Conservation (phyloP, 2,329 filamentous ascomycete genomes). For the Onygenales sp. region DNA sequence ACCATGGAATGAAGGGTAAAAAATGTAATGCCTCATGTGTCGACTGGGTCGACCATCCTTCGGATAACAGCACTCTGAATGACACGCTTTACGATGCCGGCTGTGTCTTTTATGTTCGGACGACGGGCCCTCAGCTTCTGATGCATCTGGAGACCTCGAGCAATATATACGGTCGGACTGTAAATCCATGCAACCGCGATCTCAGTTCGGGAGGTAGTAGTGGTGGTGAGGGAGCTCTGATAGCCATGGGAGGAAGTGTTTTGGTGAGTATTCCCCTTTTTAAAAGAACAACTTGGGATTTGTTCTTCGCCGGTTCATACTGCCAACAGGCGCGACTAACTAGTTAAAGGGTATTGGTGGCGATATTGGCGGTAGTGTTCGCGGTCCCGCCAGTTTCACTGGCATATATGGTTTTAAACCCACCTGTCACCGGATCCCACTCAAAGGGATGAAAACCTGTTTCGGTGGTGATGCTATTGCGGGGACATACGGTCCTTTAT, state of each 20-base stretch:
- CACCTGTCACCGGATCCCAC: slow-evolving; percentile 38
- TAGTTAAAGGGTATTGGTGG: slow-evolving; percentile 53
- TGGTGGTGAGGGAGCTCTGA: slow-evolving; percentile 54
- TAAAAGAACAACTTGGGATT: not conserved
- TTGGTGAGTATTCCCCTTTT: slow-evolving; percentile 28
- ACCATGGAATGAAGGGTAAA: slow-evolving; percentile 40
- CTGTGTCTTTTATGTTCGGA: slow-evolving; percentile 59
- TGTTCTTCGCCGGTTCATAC: not conserved
- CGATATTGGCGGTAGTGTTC: slow-evolving; percentile 45
- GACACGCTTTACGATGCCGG: slow-evolving; percentile 50
- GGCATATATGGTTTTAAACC: slow-evolving; percentile 45
- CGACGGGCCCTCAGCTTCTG: slow-evolving; percentile 55
- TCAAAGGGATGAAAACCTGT: slow-evolving; percentile 32
- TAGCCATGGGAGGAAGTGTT: slow-evolving; percentile 50
- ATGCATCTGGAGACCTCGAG: slow-evolving; percentile 49
- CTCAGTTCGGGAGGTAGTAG: slow-evolving; percentile 55
- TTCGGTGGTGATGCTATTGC: slow-evolving; percentile 30
- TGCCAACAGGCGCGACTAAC: not conserved
- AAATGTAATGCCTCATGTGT: slow-evolving; percentile 44
- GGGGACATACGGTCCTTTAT: slow-evolving; percentile 53
- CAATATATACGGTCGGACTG: slow-evolving; percentile 51
- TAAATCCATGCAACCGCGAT: slow-evolving; percentile 54
- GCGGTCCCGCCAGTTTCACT: slow-evolving; percentile 41
- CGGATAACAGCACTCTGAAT: slow-evolving; percentile 41
- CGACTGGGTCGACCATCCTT: slow-evolving; percentile 7